phyloP scores from a whole-genome alignment of 2,329 filamentous ascomycete genomes.

The Fusarium scirpi region DNA sequence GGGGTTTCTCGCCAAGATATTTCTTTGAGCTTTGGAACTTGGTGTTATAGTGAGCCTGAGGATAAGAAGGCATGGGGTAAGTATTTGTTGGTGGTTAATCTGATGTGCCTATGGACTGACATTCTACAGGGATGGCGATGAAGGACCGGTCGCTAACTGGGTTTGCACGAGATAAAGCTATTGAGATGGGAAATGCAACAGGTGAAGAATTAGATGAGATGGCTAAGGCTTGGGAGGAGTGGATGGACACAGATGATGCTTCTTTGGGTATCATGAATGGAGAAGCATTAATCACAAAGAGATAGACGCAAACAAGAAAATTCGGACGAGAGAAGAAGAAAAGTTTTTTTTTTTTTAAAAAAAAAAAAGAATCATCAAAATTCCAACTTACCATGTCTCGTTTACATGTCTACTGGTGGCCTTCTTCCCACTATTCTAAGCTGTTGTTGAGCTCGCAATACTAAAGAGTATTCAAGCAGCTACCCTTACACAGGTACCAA shows the following conservation, averaged over 20 bases:
- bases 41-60: conserved; percentile 46
- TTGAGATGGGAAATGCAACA: conserved; percentile 44
- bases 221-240: conserved; percentile 47
- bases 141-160: conserved; percentile 42
- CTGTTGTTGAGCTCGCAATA: not conserved
- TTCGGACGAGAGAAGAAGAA: not conserved
- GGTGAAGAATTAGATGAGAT: conserved; percentile 46
- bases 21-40: conserved; percentile 46
- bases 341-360: too few species aligned
- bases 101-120: not conserved
- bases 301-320: not conserved
- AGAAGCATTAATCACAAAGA: conserved; percentile 45
- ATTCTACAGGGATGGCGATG: conserved; percentile 43
- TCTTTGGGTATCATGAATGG: conserved; percentile 49
- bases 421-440: not conserved
- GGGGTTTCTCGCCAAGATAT: conserved; percentile 43
- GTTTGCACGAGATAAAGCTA: conserved; percentile 42
- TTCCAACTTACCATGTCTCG: not conserved
- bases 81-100: not conserved
- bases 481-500: conserved; percentile 15
- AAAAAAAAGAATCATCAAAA: not conserved
- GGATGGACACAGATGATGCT: conserved; percentile 45
- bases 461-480: conserved; percentile 60
- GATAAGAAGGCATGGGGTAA: conserved; percentile 48
- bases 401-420: too few species aligned